Conservation (phyloP, 2,329 filamentous ascomycete genomes). For the Furcasterigmium sp. region DNA sequence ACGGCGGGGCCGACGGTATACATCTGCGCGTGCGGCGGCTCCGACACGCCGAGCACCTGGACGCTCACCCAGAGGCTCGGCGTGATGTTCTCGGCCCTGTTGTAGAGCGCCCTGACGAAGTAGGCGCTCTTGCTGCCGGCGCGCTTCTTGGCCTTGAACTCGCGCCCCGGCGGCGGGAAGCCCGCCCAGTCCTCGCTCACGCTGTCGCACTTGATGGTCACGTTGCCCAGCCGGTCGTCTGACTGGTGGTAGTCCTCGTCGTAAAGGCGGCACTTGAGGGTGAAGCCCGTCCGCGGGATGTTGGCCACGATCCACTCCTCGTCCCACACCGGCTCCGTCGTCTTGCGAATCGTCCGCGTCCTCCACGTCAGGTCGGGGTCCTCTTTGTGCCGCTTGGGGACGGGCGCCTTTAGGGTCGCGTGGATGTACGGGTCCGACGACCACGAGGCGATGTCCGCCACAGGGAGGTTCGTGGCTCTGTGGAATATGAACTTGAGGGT, state of each 20-base stretch:
- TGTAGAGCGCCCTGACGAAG: constrained; percentile 62
- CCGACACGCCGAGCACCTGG: constrained; percentile 70
- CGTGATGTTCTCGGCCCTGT: constrained; percentile 56
- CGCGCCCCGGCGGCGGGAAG: constrained; percentile 51
- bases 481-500: constrained; percentile 83
- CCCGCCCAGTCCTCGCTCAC: constrained; percentile 65
- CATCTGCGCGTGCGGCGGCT: constrained; percentile 61
- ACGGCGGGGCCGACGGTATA: constrained; percentile 74
- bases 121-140: constrained; percentile 86
- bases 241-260: constrained; percentile 85
- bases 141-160: constrained; percentile 73
- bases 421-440: constrained; percentile 80
- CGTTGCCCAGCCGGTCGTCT: constrained; percentile 84
- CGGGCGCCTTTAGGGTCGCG: constrained; percentile 65
- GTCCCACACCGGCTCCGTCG: constrained; percentile 74
- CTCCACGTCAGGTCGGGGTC: constrained; percentile 71
- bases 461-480: constrained; percentile 72
- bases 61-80: constrained; percentile 69
- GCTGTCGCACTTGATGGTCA: constrained; percentile 59
- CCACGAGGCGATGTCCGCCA: constrained; percentile 70
- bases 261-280: constrained; percentile 78
- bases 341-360: constrained; percentile 69
- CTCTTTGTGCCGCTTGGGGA: constrained; percentile 78
- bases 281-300: constrained; percentile 74
- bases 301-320: constrained; percentile 86